Evolutionary conservation across 2,329 filamentous ascomycete species (phyloP).

Genomic region (Ciborinia camelliae): DNA sequence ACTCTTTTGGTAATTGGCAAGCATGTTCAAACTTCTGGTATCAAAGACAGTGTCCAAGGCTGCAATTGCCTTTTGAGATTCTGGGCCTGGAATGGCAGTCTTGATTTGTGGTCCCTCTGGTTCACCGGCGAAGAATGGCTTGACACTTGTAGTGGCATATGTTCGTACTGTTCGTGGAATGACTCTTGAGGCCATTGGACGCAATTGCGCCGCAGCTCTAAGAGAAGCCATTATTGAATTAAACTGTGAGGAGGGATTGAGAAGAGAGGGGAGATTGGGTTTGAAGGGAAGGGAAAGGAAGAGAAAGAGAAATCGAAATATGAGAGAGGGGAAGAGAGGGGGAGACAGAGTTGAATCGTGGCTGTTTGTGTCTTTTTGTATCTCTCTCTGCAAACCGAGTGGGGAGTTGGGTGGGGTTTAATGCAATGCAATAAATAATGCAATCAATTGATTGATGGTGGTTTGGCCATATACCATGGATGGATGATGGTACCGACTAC

Average conservation of each 20-base stretch:
- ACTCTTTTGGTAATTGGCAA: slow-evolving; percentile 52
- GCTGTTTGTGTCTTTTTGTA: neutral
- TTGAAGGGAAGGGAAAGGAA: neutral
- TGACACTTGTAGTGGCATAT: slow-evolving; percentile 30
- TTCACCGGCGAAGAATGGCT: slow-evolving; percentile 36
- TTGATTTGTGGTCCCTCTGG: slow-evolving; percentile 35
- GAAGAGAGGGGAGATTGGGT: neutral
- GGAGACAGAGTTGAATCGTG: neutral
- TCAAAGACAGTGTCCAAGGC: slow-evolving; percentile 50
- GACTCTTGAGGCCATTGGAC: slow-evolving; percentile 28
- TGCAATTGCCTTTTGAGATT: slow-evolving; percentile 39
- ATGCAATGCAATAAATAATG: neutral
- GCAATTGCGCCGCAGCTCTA: slow-evolving; percentile 35
- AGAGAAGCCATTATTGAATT: slow-evolving; percentile 35
- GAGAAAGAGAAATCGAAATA: neutral
- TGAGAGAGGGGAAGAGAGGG: neutral
- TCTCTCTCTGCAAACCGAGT: neutral
- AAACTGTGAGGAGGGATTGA: too few relatives aligned
- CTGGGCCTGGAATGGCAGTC: slow-evolving; percentile 42
- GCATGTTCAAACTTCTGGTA: slow-evolving; percentile 50
- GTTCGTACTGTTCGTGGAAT: slow-evolving; percentile 22
- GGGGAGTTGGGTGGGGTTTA: neutral
- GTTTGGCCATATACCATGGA: too few relatives aligned
- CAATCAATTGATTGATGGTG: too few relatives aligned
- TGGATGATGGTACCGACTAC: too few relatives aligned